Evolutionary conservation across 1,284 basidiomycete genomes (phyloP), one percentile per base, ranked within the genome.

Genomic region (Amylostereum areolatum): DNA sequence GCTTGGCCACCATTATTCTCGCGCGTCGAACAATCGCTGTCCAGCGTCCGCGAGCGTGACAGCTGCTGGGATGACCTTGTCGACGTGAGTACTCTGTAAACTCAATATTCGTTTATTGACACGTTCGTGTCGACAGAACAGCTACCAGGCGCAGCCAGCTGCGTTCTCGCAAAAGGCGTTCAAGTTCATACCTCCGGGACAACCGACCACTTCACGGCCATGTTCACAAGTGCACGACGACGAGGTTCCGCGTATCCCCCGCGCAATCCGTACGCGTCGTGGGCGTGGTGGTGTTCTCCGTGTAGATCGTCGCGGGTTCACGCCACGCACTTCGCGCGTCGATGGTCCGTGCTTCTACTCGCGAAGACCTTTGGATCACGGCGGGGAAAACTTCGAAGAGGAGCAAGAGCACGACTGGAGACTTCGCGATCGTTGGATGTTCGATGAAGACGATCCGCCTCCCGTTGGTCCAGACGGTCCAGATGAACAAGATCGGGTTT

Each of bases 41-140:
- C 72, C 5, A 73, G 73, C 43, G 82, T 83, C 62, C 88, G 85
- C 63, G 89, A 89, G 54, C 72, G 77, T 48, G 89, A 95, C 60
- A 77, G 84, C 48, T 77, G 82, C 40, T 95, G 92, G 86, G 92
- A 96, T 59, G 92, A 96, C 60, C 75, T 77, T 47, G 78, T 90
- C 54, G 91, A 94, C 67, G 84, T 89, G 59, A 64, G 77, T 67
- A 37, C 2, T 52, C 28, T 41, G 33, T 4, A 3, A 6, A 39
- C 11, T 25, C 30, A n/a, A 5, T 43, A 49, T 24, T 50, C 10
- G 4, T 39, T 33, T 27, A 47, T 43, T 42, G 48, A 28, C 37
- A 53, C 18, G 48, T 48, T 53, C 43, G 57, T 24, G 11, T 27
- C 34, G 25, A 4, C 55, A 88, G 84, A 81, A 80, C 56, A 67